Percentiles rank a stretch among this genome's conserved stretches.
These are phyloP conservation scores for Acer negundo DNA, from an alignment of 345 rosid species.

Conservation along the genomic window DNA sequence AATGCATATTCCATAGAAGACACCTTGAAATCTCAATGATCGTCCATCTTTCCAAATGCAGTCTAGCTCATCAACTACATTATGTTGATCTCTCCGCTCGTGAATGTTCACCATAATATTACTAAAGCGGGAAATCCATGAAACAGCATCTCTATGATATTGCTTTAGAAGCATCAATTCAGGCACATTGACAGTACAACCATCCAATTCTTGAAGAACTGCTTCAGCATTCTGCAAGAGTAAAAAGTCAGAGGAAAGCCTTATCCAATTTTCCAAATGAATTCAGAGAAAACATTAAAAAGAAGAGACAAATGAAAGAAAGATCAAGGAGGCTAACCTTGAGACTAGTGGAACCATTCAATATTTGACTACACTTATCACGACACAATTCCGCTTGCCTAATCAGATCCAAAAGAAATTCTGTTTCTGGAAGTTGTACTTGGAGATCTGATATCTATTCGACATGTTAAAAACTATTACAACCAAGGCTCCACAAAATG, in stretches of 20 bases:
- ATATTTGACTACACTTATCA: conserved; percentile 48
- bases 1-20: conserved; percentile 20
- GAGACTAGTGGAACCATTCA: conserved; percentile 52
- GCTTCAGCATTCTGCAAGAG: conserved; percentile 59
- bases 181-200: conserved; percentile 51
- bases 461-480: conserved; percentile 20
- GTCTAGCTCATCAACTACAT: conserved; percentile 61
- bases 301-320: conserved; percentile 11
- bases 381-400: conserved; percentile 61
- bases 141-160: conserved; percentile 50
- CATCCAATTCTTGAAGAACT: conserved; percentile 56
- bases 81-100: conserved; percentile 59
- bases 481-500: conserved; percentile 17
- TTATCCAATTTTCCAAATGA: background rate
- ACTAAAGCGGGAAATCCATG: conserved; percentile 62
- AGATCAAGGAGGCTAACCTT: conserved; percentile 43
- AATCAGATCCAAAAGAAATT: conserved; percentile 51
- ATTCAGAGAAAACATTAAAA: background rate
- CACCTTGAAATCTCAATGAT: conserved; percentile 78
- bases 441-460: conserved; percentile 72
- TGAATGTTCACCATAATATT: conserved; percentile 47
- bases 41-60: conserved; percentile 61
- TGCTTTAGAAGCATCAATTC: conserved; percentile 78
- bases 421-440: conserved; percentile 63
- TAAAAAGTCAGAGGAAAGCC: conserved; percentile 5